phyloP scores from a whole-genome alignment of 495 filamentous ascomycete species.

The Tricharina praecox region DNA sequence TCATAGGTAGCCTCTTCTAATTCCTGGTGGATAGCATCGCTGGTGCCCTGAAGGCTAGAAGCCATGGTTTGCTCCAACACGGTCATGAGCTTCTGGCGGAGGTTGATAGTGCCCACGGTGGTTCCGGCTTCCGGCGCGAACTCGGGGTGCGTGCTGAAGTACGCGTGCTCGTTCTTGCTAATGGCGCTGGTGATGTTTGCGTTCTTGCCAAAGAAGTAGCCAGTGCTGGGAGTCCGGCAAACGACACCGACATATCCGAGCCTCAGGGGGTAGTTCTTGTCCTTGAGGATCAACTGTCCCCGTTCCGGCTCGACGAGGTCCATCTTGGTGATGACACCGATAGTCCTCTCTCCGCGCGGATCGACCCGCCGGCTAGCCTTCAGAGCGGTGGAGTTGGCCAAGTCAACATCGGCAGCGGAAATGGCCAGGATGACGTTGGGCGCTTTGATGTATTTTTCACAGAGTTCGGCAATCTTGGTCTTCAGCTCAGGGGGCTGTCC shows the following conservation, averaged over 20 bases:
- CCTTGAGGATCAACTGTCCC: constrained; percentile 57
- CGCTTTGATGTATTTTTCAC: constrained; percentile 92
- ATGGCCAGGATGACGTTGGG: constrained; percentile 96
- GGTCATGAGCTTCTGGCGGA: constrained; percentile 91
- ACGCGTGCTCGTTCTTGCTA: constrained; percentile 71
- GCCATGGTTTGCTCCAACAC: constrained; percentile 96
- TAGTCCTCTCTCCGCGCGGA: constrained; percentile 85
- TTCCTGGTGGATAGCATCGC: constrained; percentile 83
- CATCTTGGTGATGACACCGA: constrained; percentile 98
- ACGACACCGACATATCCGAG: constrained; percentile 97
- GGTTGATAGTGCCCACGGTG: constrained; percentile 65
- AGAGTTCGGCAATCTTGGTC: constrained; percentile 87
- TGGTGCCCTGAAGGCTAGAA: constrained; percentile 66
- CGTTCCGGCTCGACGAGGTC: constrained; percentile 79
- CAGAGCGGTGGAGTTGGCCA: constrained; percentile 89
- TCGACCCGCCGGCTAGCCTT: constrained; percentile 83
- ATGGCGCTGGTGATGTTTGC: constrained; percentile 69
- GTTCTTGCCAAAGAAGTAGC: constrained; percentile 70
- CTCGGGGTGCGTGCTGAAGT: constrained; percentile 64
- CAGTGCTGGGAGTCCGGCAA: constrained; percentile 51
- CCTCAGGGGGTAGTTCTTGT: constrained; percentile 84
- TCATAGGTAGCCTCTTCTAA: constrained; percentile 95
- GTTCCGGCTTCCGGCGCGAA: constrained; percentile 50
- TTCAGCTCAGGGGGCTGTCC: constrained; percentile 88
- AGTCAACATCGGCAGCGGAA: constrained; percentile 89